These are phyloP conservation scores for Saccharomyces eubayanus DNA, from an alignment of 805 yeast genomes.

Conservation along the genomic window DNA sequence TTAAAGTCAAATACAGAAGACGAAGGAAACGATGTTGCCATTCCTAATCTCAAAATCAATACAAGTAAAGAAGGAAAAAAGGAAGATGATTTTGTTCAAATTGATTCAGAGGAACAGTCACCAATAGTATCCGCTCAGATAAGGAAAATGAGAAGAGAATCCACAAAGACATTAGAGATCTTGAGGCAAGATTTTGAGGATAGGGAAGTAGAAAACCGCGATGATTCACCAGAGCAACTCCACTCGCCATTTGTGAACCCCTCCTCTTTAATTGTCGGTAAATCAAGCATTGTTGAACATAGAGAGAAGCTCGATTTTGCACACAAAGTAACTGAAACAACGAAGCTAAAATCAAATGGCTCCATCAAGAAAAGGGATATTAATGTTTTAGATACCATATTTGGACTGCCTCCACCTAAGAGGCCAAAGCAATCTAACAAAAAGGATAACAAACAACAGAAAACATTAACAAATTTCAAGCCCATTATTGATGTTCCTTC, in stretches of 20 bases:
- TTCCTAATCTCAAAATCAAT: slow-evolving; percentile 3
- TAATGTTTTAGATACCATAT: slow-evolving; percentile 20
- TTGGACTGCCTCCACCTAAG: slow-evolving; percentile 5
- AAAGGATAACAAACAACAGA: slow-evolving; percentile 8
- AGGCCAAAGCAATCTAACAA: not conserved
- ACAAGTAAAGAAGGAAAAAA: not conserved
- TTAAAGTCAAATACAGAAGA: slow-evolving; percentile 1
- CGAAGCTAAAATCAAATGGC: slow-evolving; percentile 5
- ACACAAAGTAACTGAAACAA: not conserved
- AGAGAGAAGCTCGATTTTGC: not conserved
- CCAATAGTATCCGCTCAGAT: slow-evolving; percentile 19
- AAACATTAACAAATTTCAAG: slow-evolving; percentile 11
- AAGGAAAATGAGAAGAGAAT: slow-evolving; percentile 17
- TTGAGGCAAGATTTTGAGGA: slow-evolving; percentile 10
- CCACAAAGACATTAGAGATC: slow-evolving; percentile 11
- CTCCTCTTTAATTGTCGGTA: slow-evolving; percentile 16
- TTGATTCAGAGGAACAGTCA: slow-evolving; percentile 14
- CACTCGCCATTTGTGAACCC: not conserved
- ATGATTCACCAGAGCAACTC: not conserved
- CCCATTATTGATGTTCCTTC: slow-evolving; percentile 16
- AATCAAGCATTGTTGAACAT: not conserved
- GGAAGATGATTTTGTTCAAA: not conserved
- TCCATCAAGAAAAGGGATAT: slow-evolving; percentile 18
- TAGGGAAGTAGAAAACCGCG: not conserved
- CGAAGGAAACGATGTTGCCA: not conserved